Evolutionary conservation across 495 filamentous ascomycete species (phyloP).

Genomic region (Cercophora newfieldiana): DNA sequence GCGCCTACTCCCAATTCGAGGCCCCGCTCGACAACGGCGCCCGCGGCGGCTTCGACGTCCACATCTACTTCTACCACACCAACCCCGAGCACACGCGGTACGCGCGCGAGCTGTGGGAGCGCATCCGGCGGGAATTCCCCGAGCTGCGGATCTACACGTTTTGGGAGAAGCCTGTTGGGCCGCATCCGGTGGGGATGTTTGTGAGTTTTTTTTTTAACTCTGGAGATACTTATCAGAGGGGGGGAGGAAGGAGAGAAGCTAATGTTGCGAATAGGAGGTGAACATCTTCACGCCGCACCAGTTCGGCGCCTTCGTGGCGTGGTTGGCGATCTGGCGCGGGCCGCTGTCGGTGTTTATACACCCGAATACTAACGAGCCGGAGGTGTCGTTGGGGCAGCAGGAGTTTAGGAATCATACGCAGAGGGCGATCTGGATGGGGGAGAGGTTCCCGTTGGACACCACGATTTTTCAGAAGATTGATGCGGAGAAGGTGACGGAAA

Average conservation of each 20-base stretch:
- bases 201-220: too few species aligned
- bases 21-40: conserved; percentile 62
- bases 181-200: conserved; percentile 85
- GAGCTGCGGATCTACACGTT: conserved; percentile 81
- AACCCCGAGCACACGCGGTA: conserved; percentile 63
- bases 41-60: conserved; percentile 69
- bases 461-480: conserved; percentile 52
- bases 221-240: too few species aligned
- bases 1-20: conserved; percentile 64
- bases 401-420: conserved; percentile 69
- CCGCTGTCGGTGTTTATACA: conserved; percentile 79
- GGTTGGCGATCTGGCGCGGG: conserved; percentile 81
- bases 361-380: conserved; percentile 65
- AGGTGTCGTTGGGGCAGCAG: conserved; percentile 34
- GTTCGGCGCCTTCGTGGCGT: conserved; percentile 84
- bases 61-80: conserved; percentile 76
- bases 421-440: conserved; percentile 82
- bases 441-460: conserved; percentile 67
- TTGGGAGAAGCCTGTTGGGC: conserved; percentile 76
- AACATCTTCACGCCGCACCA: conserved; percentile 82
- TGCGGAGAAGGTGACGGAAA: neutral
- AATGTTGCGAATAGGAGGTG: conserved; percentile 55
- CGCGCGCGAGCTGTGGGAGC: conserved; percentile 70
- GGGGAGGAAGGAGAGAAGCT: neutral
- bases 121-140: conserved; percentile 82